Evolutionary conservation across 305 asterid species (phyloP), one percentile per base, ranked within the genome.

Genomic region (Fraxinus dipetala): DNA sequence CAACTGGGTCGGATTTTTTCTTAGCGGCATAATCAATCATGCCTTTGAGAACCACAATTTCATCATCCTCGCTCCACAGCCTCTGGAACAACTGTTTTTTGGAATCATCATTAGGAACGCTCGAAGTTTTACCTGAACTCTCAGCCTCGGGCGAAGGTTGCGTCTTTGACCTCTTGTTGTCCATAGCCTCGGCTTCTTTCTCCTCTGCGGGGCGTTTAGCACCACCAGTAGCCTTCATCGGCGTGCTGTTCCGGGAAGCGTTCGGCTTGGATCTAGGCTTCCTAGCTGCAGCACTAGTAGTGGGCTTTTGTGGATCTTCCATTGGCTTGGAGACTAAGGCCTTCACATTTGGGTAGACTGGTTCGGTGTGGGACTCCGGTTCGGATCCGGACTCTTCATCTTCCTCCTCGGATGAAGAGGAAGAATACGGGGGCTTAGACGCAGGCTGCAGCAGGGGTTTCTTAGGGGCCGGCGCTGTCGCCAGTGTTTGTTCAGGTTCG

Each of bases 11-110:
- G 0, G 86, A 35, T 26, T 84, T 90, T 40, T 87, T 89, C 83
- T 83, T 78, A 4, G 75, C 22, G 6, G 61, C 2, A 18, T 87
- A 91, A 14, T 92, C 94, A 22, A 84, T 72, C 89, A 93, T 86
- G 6, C 97, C 97, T 75, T 87, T 45, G 6, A 93, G 77, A 13
- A 91, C 79, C 5, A 13, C 90, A 32, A 91, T 87, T 76, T 91
- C 97, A 16, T 92, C 98, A 0, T 88, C 95, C 40, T 92, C 93
- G 18, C 89, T 90, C 91, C 90, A 94, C 22, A 92, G 40, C 77
- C 95, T 88, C 86, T 88, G 94, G 34, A 92, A 90, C 20, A 81
- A 70, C 70, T 30, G 48, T 77, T 86, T 91, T 78, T 86, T 86
- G 1, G 90, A 80, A 18, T 86, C 89, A 7, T 65, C 85, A n/a